Conservation (phyloP, 2,329 filamentous ascomycete genomes). For the Cryphonectria naterciae region DNA sequence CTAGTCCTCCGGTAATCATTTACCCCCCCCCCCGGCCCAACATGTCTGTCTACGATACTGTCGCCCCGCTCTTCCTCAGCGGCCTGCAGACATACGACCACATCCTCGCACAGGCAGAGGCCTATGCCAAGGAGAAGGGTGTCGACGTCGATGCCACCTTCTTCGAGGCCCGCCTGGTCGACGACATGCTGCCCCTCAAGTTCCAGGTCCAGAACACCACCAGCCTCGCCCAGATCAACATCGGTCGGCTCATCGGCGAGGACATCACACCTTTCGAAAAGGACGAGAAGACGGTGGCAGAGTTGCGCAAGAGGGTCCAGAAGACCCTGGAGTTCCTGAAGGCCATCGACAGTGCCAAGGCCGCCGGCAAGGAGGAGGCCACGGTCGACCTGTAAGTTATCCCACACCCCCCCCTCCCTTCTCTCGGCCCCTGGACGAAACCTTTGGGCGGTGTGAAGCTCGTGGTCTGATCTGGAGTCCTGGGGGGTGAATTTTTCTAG, state of each 20-base stretch:
- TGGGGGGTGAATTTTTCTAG: not conserved
- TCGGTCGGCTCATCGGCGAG: slow-evolving; percentile 35
- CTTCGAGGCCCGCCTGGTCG: slow-evolving; percentile 37
- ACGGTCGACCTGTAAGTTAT: slow-evolving; percentile 37
- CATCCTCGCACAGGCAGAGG: slow-evolving; percentile 36
- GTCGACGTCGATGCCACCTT: slow-evolving; percentile 35
- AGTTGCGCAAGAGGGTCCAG: slow-evolving; percentile 27
- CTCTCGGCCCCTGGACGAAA: not conserved
- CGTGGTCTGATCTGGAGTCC: not conserved
- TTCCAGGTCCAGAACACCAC: slow-evolving; percentile 42
- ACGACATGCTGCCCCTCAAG: slow-evolving; percentile 40
- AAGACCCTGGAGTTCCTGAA: slow-evolving; percentile 32
- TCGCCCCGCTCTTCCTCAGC: slow-evolving; percentile 36
- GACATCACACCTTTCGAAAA: slow-evolving; percentile 33
- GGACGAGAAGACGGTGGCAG: slow-evolving; percentile 27
- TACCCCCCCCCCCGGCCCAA: not conserved
- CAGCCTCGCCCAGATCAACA: slow-evolving; percentile 33
- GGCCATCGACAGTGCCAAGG: slow-evolving; percentile 32
- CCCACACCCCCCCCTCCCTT: no score
- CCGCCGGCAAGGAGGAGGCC: slow-evolving; percentile 35
- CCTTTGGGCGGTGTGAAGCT: not conserved
- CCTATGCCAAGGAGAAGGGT: slow-evolving; percentile 35
- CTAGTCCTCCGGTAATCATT: not conserved
- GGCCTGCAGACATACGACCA: slow-evolving; percentile 39
- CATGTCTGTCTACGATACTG: slow-evolving; percentile 37